Percentiles rank a stretch among this genome's conserved stretches.
Evolutionary conservation across 1,139 yeast genomes (phyloP).

Genomic region (Suhomyces yuchorum): DNA sequence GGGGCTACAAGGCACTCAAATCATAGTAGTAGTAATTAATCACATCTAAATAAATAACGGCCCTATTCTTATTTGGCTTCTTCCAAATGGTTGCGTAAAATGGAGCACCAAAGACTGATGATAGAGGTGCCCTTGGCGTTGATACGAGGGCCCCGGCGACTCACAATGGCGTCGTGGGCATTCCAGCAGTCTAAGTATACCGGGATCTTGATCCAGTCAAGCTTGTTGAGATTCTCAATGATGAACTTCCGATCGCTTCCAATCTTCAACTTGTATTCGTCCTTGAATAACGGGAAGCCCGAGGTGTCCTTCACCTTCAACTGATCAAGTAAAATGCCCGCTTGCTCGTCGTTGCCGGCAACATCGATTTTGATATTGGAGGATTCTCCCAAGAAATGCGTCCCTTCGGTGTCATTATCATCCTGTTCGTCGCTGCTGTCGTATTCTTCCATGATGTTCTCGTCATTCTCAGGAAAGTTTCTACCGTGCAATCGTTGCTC

Average conservation of each 20-base stretch:
- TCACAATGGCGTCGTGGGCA: constrained; percentile 74
- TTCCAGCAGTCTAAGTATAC: constrained; percentile 65
- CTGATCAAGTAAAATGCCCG: constrained; percentile 20
- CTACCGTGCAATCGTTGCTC: constrained; percentile 32
- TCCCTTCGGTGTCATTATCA: constrained; percentile 15
- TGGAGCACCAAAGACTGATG: constrained; percentile 53
- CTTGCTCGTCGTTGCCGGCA: constrained; percentile 30
- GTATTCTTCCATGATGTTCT: constrained; percentile 14
- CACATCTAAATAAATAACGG: neutral
- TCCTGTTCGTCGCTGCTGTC: constrained; percentile 17
- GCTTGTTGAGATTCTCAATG: constrained; percentile 49
- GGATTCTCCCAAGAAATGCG: constrained; percentile 7
- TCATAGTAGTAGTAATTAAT: neutral
- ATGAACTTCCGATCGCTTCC: constrained; percentile 45
- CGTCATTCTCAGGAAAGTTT: constrained; percentile 5
- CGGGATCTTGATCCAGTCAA: constrained; percentile 69
- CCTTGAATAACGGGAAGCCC: constrained; percentile 34
- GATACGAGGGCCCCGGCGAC: constrained; percentile 62
- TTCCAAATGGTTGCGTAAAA: constrained; percentile 39
- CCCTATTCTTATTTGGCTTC: neutral
- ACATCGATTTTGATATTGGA: constrained; percentile 25
- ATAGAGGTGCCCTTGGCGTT: constrained; percentile 57
- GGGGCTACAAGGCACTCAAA: too few species aligned
- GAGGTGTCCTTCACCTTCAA: constrained; percentile 25
- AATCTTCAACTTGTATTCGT: constrained; percentile 37